A percentile compares a stretch with the other conserved stretches of the same genome.
phyloP scores from a whole-genome alignment of 2,329 filamentous ascomycete species.

The Colletotrichum simmondsii region DNA sequence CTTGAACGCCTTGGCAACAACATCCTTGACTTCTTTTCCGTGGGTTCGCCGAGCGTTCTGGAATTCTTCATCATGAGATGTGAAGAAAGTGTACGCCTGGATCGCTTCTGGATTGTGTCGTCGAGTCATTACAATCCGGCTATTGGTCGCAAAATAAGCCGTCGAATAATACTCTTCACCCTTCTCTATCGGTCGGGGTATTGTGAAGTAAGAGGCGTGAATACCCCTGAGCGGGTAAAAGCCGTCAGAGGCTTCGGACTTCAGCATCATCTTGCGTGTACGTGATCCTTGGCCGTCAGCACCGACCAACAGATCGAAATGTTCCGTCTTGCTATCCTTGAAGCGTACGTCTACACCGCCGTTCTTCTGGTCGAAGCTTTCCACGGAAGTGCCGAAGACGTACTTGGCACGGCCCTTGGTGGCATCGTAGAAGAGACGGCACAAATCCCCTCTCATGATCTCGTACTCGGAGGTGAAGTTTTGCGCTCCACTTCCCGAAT shows the following conservation, averaged over 20 bases:
- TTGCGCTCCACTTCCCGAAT: conserved; percentile 39
- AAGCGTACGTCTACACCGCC: conserved; percentile 44
- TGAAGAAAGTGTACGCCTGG: conserved; percentile 51
- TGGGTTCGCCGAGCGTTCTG: conserved; percentile 44
- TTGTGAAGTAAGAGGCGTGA: conserved; percentile 41
- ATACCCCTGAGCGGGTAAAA: conserved; percentile 35
- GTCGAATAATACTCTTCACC: conserved; percentile 50
- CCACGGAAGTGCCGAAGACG: conserved; percentile 44
- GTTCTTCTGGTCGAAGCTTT: conserved; percentile 39
- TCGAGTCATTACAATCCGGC: conserved; percentile 52
- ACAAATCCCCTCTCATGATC: conserved; percentile 65
- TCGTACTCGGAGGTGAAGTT: conserved; percentile 61
- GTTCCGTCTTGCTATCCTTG: conserved; percentile 51
- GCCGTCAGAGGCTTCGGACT: conserved; percentile 36
- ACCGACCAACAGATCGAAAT: conserved; percentile 63
- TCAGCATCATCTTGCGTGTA: conserved; percentile 51
- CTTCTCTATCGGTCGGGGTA: conserved; percentile 38
- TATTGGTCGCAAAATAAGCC: conserved; percentile 47
- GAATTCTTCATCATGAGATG: conserved; percentile 38
- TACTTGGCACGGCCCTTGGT: conserved; percentile 40
- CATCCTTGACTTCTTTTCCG: conserved; percentile 50
- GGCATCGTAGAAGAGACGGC: conserved; percentile 52
- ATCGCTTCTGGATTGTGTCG: conserved; percentile 48
- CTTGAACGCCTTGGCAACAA: conserved; percentile 49
- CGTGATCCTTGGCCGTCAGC: conserved; percentile 64